Conservation (phyloP, 1,284 basidiomycete species). For the Veloboletus limbatus region DNA sequence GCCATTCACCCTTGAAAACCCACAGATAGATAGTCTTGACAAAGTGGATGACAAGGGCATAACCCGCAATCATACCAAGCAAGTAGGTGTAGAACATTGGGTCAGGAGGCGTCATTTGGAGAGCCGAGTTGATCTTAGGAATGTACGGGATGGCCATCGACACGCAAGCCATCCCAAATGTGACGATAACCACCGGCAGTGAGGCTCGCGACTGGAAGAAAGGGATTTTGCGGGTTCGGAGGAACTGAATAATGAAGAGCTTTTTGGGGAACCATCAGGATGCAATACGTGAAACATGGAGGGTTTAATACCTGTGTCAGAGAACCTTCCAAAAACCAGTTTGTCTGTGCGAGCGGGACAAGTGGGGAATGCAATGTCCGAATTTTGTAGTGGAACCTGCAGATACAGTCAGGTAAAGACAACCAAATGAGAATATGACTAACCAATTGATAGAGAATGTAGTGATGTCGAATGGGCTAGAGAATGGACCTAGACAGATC, state of each 20-base stretch:
- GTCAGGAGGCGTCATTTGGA: constrained; percentile 30
- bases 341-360: constrained; percentile 31
- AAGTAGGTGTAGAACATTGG: constrained; percentile 32
- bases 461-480: constrained; percentile 32
- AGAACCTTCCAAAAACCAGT: constrained; percentile 34
- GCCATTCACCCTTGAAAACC: constrained; percentile 32
- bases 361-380: constrained; percentile 27
- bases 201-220: constrained; percentile 35
- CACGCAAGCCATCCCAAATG: constrained; percentile 33
- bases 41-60: constrained; percentile 27
- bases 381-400: constrained; percentile 33
- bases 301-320: constrained; percentile 28
- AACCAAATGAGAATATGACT: not conserved
- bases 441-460: constrained; percentile 32
- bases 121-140: constrained; percentile 31
- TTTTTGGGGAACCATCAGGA: constrained; percentile 14
- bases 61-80: constrained; percentile 20
- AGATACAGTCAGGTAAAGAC: not conserved
- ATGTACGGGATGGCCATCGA: constrained; percentile 35
- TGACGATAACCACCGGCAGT: constrained; percentile 25
- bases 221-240: constrained; percentile 30
- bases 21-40: constrained; percentile 28
- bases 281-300: not conserved
- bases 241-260: constrained; percentile 35
- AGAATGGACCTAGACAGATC: constrained; percentile 32